Conservation (phyloP, 2,329 filamentous ascomycete species). For the Cladobotryum mycophilum region DNA sequence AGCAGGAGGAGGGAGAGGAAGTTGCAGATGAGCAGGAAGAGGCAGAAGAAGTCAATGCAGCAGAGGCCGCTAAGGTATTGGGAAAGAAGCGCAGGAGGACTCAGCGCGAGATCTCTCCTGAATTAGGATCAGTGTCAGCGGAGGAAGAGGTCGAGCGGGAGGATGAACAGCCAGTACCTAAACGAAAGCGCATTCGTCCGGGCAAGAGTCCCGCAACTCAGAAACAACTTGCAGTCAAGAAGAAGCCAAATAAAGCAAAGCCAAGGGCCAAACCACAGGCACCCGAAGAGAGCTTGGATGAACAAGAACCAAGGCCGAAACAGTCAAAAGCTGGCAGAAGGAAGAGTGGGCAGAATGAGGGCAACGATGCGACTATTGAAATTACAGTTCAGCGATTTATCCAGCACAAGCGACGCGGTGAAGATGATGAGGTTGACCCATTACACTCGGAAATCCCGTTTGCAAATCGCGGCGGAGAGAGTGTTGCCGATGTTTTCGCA, state of each 20-base stretch:
- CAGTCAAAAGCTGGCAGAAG: slow-evolving; percentile 18
- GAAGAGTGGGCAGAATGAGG: slow-evolving; percentile 19
- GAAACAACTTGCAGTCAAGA: slow-evolving; percentile 29
- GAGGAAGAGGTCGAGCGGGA: slow-evolving; percentile 28
- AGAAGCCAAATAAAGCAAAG: slow-evolving; percentile 17
- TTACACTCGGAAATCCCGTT: slow-evolving; percentile 48
- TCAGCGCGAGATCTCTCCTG: slow-evolving; percentile 33
- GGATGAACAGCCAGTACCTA: slow-evolving; percentile 23
- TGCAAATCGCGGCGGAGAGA: slow-evolving; percentile 49
- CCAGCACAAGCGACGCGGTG: slow-evolving; percentile 38
- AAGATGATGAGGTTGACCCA: slow-evolving; percentile 37
- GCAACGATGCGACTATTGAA: slow-evolving; percentile 34
- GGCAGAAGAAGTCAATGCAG: slow-evolving; percentile 39
- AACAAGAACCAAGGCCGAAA: slow-evolving; percentile 6
- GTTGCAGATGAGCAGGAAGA: slow-evolving; percentile 21
- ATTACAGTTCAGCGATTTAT: slow-evolving; percentile 56
- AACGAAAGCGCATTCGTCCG: slow-evolving; percentile 29
- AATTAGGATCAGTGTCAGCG: slow-evolving; percentile 31
- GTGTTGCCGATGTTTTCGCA: slow-evolving; percentile 55
- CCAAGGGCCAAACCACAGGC: slow-evolving; percentile 1
- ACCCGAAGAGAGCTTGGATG: slow-evolving; percentile 4
- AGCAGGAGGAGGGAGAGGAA: slow-evolving; percentile 13
- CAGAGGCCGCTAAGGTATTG: slow-evolving; percentile 36
- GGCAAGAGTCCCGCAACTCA: slow-evolving; percentile 37
- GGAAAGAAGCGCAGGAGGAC: slow-evolving; percentile 38